These are phyloP conservation scores for Cupressus sempervirens DNA, from an alignment of 75 land plant genomes.

Conservation along the genomic window DNA sequence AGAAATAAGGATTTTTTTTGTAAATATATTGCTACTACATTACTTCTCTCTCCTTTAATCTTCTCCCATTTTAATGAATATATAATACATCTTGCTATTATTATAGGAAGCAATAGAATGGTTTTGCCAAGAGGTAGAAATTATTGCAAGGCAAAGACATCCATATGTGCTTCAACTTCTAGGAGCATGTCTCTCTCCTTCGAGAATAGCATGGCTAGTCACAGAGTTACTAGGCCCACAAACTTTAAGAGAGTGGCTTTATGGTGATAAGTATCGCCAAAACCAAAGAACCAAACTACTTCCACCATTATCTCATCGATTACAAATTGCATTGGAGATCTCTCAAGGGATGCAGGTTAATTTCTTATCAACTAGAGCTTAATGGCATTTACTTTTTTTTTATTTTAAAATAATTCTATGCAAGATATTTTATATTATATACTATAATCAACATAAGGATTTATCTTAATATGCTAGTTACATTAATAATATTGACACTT, in stretches of 20 bases:
- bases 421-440: not conserved
- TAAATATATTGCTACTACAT: no score
- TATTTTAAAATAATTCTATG: no score
- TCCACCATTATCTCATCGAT: conserved; percentile 34
- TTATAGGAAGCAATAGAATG: conserved; percentile 13
- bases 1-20: no score
- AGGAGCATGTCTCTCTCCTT: conserved; percentile 47
- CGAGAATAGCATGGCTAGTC: conserved; percentile 35
- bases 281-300: conserved; percentile 27
- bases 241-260: conserved; percentile 52
- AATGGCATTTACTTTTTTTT: no score
- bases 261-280: conserved; percentile 30
- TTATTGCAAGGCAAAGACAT: conserved; percentile 36
- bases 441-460: not conserved
- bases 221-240: conserved; percentile 29
- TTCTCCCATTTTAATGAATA: no score
- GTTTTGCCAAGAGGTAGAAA: conserved; percentile 46
- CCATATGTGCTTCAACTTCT: conserved; percentile 38
- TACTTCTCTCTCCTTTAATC: no score
- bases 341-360: conserved; percentile 39
- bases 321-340: conserved; percentile 41
- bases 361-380: not conserved
- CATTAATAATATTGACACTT: no score
- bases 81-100: not conserved
- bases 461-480: no score